Conservation (phyloP, 805 yeast genomes). For the Brettanomyces bruxellensis region DNA sequence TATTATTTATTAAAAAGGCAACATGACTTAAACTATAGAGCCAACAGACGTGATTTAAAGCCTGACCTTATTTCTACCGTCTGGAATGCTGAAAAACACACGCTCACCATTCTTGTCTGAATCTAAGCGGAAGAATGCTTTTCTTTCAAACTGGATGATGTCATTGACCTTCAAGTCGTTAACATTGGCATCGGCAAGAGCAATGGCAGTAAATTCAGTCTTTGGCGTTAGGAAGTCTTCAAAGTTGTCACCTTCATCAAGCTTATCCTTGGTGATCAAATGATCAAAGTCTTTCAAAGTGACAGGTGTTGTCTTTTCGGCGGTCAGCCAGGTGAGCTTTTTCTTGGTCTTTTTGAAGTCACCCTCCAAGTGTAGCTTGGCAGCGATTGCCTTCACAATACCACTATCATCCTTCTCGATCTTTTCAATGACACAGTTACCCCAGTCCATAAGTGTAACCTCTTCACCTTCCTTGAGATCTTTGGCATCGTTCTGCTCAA, state of each 20-base stretch:
- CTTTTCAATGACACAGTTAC: slow-evolving; percentile 75
- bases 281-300: slow-evolving; percentile 90
- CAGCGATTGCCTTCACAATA: slow-evolving; percentile 55
- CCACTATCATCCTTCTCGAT: slow-evolving; percentile 51
- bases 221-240: slow-evolving; percentile 84
- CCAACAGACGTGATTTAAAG: background rate
- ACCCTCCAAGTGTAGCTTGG: slow-evolving; percentile 83
- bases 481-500: slow-evolving; percentile 83
- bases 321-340: slow-evolving; percentile 92
- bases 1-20: background rate
- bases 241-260: slow-evolving; percentile 89
- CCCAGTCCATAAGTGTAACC: slow-evolving; percentile 99
- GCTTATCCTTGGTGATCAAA: slow-evolving; percentile 86
- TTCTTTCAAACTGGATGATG: slow-evolving; percentile 90
- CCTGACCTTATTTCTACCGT: slow-evolving; percentile 50
- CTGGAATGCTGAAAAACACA: slow-evolving; percentile 89
- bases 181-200: slow-evolving; percentile 74
- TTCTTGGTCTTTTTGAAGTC: slow-evolving; percentile 95
- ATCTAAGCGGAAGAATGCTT: slow-evolving; percentile 90
- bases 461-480: slow-evolving; percentile 71
- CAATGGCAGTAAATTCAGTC: slow-evolving; percentile 75
- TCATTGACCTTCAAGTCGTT: slow-evolving; percentile 74
- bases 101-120: slow-evolving; percentile 49
- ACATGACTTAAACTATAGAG: background rate
- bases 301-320: slow-evolving; percentile 60